Evolutionary conservation across 495 filamentous ascomycete species (phyloP).

Genomic region (Hyphodiscus hymeniophilus): DNA sequence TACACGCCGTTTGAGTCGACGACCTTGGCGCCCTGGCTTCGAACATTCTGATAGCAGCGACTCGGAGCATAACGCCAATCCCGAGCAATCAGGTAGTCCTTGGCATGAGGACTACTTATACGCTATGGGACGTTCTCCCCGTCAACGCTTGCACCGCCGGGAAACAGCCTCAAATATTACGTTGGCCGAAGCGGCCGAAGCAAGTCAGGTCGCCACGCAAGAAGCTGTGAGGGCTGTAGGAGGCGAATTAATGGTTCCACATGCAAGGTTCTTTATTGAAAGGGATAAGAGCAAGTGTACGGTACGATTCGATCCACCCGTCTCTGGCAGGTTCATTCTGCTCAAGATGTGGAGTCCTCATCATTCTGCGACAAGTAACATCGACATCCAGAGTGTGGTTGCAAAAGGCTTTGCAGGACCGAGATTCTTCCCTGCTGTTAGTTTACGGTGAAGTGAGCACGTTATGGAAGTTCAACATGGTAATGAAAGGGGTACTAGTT

Average conservation of each 20-base stretch:
- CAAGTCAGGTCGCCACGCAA: slow-evolving; percentile 43
- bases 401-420: slow-evolving; percentile 76
- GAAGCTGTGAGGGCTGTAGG: slow-evolving; percentile 47
- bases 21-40: slow-evolving; percentile 28
- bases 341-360: slow-evolving; percentile 80
- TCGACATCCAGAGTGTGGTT: slow-evolving; percentile 78
- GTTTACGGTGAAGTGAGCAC: slow-evolving; percentile 27
- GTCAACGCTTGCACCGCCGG: slow-evolving; percentile 17
- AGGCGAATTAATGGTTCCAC: slow-evolving; percentile 53
- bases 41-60: slow-evolving; percentile 43
- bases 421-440: slow-evolving; percentile 60
- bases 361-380: slow-evolving; percentile 43
- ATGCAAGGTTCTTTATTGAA: slow-evolving; percentile 73
- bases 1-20: slow-evolving; percentile 25
- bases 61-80: too few species aligned
- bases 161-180: slow-evolving; percentile 31
- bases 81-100: slow-evolving; percentile 16
- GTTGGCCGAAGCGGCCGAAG: slow-evolving; percentile 40
- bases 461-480: neutral
- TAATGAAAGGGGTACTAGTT: neutral
- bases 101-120: slow-evolving; percentile 24
- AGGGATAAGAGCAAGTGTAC: slow-evolving; percentile 74
- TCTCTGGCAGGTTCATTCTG: slow-evolving; percentile 73
- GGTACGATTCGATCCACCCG: slow-evolving; percentile 80
- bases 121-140: slow-evolving; percentile 2